Conservation (phyloP, 2,329 filamentous ascomycete species). For the Trichoderma sp. region DNA sequence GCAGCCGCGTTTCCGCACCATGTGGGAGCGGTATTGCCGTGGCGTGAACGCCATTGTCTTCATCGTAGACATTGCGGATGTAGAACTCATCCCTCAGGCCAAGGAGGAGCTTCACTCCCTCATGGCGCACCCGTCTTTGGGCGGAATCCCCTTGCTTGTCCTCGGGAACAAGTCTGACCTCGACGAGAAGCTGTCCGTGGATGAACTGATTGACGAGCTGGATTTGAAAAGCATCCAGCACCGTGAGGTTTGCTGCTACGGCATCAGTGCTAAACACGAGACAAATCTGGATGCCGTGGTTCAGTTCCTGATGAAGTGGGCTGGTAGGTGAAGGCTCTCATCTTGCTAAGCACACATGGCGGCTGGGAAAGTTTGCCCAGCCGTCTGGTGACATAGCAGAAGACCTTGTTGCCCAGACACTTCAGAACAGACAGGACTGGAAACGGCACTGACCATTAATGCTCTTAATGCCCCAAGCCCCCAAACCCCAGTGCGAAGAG, state of each 20-base stretch:
- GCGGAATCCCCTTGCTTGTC: conserved; percentile 89
- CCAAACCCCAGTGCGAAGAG: conserved; percentile 7
- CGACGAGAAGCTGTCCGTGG: conserved; percentile 85
- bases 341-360: not conserved
- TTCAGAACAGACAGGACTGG: not conserved
- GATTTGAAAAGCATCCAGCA: conserved; percentile 86
- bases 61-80: conserved; percentile 95
- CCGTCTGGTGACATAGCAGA: conserved; percentile 25
- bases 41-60: conserved; percentile 98
- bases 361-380: conserved; percentile 13
- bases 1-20: conserved; percentile 93
- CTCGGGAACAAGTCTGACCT: conserved; percentile 98
- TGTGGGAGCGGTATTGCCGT: conserved; percentile 99
- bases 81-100: conserved; percentile 76
- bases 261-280: conserved; percentile 97
- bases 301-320: conserved; percentile 92
- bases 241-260: conserved; percentile 97
- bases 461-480: conserved; percentile 10
- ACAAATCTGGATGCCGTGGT: conserved; percentile 97
- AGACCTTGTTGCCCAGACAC: conserved; percentile 3
- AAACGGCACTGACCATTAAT: conserved; percentile 16
- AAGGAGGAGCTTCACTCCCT: conserved; percentile 91
- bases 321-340: conserved; percentile 63
- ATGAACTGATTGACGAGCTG: conserved; percentile 92
- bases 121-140: conserved; percentile 80